Evolutionary conservation across 2,329 filamentous ascomycete genomes (phyloP), one percentile per base, ranked within the genome.

Genomic region (Penicillium sp.): DNA sequence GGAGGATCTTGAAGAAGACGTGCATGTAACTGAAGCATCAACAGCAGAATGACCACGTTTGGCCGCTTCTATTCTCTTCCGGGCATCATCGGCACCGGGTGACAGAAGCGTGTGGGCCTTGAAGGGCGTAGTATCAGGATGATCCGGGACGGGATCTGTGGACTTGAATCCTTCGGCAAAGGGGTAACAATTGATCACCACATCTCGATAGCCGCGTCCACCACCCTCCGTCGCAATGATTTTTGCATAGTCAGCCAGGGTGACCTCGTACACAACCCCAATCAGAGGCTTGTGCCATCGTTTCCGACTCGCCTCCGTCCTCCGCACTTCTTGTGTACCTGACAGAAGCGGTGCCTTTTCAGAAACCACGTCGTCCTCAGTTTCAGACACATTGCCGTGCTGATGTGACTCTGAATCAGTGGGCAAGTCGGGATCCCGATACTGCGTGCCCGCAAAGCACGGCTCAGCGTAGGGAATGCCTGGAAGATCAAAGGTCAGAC

Each of bases 231-330:
- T 96, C 4, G 84, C 84, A 51, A 97, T 85, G 58, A 98, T 95
- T 50, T 81, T 86, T 5, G 83, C 79, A 65, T 88, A 98, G 71
- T 98, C 93, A 38, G 78, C 69, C 13, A 78, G 73, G 1, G 90
- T 95, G 28, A 97, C 88, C 72, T 97, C 90, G 72, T 98, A 98
- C 4, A 97, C 93, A 12, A 95, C 89, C 25, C 93, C 93, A 36
- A 96, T 81, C 2, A 98, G 78, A 4, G 88, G 88, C 61, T 90
- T 90, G 54, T 82, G 74, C 90, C 89, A 95, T 46, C 71, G 73
- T 45, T 79, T 73, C 59, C 81, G 79, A 58, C 78, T 73, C 55
- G 78, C 77, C 29, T 51, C 40, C 12, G 48, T 28, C 5, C 46
- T 63, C 59, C 28, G 58, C 39, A 33, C 47, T 43, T 48, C 39